Evolutionary conservation across 306 rosid genomes (phyloP).

Genomic region (Cucurbita pepo): DNA sequence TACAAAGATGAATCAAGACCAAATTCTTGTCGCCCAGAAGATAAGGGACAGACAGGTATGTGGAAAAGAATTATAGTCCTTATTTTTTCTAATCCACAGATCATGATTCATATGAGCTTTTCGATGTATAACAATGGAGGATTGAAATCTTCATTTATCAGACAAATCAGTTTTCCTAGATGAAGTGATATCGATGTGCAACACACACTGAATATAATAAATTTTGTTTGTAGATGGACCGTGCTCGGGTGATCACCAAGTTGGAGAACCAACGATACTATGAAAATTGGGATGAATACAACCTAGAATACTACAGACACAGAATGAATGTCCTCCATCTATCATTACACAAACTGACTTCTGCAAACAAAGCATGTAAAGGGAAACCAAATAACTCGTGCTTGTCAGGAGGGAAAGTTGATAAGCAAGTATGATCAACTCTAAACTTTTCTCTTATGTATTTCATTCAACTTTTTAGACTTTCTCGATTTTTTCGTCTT

Average conservation of each 20-base stretch:
- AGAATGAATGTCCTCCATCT: neutral
- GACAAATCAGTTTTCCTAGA: neutral
- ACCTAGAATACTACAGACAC: neutral
- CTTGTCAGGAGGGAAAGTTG: constrained; percentile 6
- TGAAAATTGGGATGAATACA: neutral
- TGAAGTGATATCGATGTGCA: neutral
- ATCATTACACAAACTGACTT: constrained; percentile 1
- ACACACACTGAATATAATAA: neutral
- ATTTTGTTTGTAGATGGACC: neutral
- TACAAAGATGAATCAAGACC: neutral
- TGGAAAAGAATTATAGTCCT: neutral
- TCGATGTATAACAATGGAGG: neutral
- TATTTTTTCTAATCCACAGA: neutral
- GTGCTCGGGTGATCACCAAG: neutral
- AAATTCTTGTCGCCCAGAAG: neutral
- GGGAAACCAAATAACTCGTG: neutral
- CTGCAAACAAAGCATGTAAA: neutral
- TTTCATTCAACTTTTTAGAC: neutral
- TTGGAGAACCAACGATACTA: neutral
- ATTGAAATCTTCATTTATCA: neutral
- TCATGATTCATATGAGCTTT: neutral
- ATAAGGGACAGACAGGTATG: constrained; percentile 3
- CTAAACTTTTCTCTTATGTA: neutral
- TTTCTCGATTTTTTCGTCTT: neutral
- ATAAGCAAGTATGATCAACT: constrained; percentile 8